These are phyloP conservation scores for Alternaria solani DNA, from an alignment of 2,329 filamentous ascomycete species.

Conservation along the genomic window DNA sequence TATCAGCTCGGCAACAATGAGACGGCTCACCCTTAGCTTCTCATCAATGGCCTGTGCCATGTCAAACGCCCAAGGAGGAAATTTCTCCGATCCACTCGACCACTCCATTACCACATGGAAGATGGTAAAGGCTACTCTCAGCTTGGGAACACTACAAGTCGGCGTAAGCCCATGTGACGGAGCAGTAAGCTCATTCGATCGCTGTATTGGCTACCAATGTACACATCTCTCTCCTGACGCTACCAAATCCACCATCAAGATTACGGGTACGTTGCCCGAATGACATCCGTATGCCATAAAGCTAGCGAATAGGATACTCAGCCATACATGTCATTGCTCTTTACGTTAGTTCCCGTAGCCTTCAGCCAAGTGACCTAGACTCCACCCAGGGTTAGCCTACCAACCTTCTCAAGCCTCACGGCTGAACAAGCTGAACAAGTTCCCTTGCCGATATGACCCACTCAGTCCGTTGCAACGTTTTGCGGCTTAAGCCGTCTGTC, in stretches of 20 bases:
- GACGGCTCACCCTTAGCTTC: background rate
- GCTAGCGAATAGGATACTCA: background rate
- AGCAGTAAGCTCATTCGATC: background rate
- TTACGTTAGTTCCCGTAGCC: background rate
- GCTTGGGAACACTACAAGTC: background rate
- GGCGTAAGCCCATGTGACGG: background rate
- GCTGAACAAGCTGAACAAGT: background rate
- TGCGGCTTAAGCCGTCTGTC: background rate
- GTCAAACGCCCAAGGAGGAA: background rate
- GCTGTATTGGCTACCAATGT: background rate
- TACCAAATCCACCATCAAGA: background rate
- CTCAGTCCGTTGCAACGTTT: background rate
- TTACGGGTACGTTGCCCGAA: background rate
- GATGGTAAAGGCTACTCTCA: background rate
- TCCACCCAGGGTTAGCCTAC: background rate
- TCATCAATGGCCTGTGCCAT: background rate
- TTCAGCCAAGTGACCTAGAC: background rate
- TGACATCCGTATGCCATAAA: background rate
- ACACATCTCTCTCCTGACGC: background rate
- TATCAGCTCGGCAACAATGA: background rate
- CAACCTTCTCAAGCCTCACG: background rate
- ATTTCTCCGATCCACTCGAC: conserved; percentile 1
- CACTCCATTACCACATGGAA: background rate
- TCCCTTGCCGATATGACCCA: background rate
- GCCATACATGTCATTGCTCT: background rate